Conservation (phyloP, 2,329 filamentous ascomycete genomes). For the Karstenula rhodostoma region DNA sequence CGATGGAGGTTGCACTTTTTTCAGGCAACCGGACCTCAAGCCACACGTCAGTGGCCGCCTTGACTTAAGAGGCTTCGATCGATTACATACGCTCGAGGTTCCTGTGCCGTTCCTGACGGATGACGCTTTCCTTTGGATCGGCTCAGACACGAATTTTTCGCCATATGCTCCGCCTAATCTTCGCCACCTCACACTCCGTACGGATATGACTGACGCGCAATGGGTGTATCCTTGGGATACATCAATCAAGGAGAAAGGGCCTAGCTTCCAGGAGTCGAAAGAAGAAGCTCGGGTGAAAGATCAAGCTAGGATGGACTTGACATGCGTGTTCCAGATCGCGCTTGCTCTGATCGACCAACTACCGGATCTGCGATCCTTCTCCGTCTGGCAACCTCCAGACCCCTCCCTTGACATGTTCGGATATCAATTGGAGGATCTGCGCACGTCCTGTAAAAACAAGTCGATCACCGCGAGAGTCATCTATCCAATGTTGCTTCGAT, state of each 20-base stretch:
- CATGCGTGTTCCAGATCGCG: conserved; percentile 32
- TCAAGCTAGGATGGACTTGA: conserved; percentile 38
- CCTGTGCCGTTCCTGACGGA: conserved; percentile 37
- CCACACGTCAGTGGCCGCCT: conserved; percentile 29
- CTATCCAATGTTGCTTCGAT: conserved; percentile 33
- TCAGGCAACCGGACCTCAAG: conserved; percentile 31
- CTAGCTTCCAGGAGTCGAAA: conserved; percentile 17
- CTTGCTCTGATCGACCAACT: conserved; percentile 30
- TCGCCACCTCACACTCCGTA: conserved; percentile 32
- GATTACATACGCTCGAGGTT: conserved; percentile 35
- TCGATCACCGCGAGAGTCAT: conserved; percentile 28
- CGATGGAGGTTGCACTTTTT: conserved; percentile 25
- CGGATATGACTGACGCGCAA: conserved; percentile 38
- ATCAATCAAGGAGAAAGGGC: conserved; percentile 17
- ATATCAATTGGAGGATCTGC: conserved; percentile 32
- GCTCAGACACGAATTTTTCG: conserved; percentile 26
- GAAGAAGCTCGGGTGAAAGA: conserved; percentile 13
- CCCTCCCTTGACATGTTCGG: conserved; percentile 32
- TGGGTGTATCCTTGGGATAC: conserved; percentile 28
- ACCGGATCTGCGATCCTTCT: conserved; percentile 29
- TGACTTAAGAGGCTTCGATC: conserved; percentile 29
- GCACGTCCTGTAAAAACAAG: conserved; percentile 36
- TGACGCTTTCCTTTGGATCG: conserved; percentile 32
- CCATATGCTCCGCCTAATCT: conserved; percentile 31
- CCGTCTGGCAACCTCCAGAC: conserved; percentile 40